Conservation (phyloP, 1,139 yeast species). For the Magnusiomyces suaveolens region DNA sequence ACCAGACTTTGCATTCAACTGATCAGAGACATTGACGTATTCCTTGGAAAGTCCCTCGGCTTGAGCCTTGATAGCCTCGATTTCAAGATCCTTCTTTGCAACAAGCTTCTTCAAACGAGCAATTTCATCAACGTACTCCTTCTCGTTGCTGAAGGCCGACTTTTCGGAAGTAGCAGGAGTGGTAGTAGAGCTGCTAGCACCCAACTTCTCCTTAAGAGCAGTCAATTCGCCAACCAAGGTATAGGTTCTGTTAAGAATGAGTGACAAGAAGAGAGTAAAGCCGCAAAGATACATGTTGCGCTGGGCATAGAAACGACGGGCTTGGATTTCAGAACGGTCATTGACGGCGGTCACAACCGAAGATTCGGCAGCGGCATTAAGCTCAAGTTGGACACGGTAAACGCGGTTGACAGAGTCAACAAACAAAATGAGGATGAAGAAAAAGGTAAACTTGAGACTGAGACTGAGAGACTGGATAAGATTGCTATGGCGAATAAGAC, state of each 20-base stretch:
- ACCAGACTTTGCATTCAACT: constrained; percentile 27
- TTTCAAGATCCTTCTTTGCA: constrained; percentile 51
- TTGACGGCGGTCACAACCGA: constrained; percentile 16
- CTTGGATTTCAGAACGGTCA: constrained; percentile 72
- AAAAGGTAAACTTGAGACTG: constrained; percentile 61
- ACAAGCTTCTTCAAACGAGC: constrained; percentile 46
- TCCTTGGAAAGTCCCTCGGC: constrained; percentile 58
- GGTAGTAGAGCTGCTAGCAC: not conserved
- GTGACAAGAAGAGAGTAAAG: constrained; percentile 80
- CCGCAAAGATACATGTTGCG: constrained; percentile 96
- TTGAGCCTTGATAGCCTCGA: constrained; percentile 61
- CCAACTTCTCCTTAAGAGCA: constrained; percentile 32
- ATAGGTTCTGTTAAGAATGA: constrained; percentile 81
- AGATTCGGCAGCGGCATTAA: constrained; percentile 22
- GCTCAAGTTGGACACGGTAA: constrained; percentile 55
- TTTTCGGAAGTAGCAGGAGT: not conserved
- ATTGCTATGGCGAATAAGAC: constrained; percentile 59
- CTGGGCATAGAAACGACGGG: constrained; percentile 90
- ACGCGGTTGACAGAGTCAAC: constrained; percentile 85
- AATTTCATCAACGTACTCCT: constrained; percentile 31
- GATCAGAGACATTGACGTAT: constrained; percentile 43
- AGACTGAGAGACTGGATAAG: constrained; percentile 43
- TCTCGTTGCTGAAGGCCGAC: constrained; percentile 3
- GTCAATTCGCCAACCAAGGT: constrained; percentile 69
- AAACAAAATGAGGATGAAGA: constrained; percentile 75